Percentiles rank a stretch among this genome's conserved stretches.
Evolutionary conservation across 306 rosid species (phyloP).

Genomic region (Gillenia trifoliata): DNA sequence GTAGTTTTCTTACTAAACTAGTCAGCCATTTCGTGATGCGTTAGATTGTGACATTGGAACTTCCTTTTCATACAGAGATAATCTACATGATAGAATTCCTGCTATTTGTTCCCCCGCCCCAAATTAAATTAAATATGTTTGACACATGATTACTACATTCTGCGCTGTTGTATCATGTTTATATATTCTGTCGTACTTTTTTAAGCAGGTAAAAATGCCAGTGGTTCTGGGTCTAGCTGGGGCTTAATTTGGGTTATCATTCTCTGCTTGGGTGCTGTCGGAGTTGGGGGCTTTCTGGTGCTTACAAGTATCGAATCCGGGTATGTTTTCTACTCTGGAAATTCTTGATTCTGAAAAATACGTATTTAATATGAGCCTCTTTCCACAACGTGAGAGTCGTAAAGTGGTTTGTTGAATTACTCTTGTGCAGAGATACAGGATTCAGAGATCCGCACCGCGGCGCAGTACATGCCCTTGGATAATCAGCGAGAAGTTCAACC

Average conservation of each 20-base stretch:
- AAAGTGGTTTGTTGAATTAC: conserved; percentile 2
- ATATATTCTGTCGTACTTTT: background rate
- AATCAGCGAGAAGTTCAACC: conserved; percentile 54
- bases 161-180: background rate
- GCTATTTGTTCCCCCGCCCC: background rate
- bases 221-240: conserved; percentile 30
- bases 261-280: conserved; percentile 51
- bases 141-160: background rate
- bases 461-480: conserved; percentile 98
- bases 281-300: conserved; percentile 65
- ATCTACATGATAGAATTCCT: background rate
- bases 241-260: conserved; percentile 58
- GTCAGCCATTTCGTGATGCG: background rate
- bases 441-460: conserved; percentile 87
- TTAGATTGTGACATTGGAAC: background rate
- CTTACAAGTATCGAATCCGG: conserved; percentile 97
- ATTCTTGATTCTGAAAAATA: background rate
- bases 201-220: conserved; percentile 35
- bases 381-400: background rate
- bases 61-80: background rate
- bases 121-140: no score
- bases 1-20: background rate
- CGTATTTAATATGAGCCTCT: background rate
- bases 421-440: conserved; percentile 76
- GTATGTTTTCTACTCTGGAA: conserved; percentile 35